Evolutionary conservation across 2,329 filamentous ascomycete species (phyloP), one percentile per base, ranked within the genome.

Genomic region (Colletotrichum destructivum): DNA sequence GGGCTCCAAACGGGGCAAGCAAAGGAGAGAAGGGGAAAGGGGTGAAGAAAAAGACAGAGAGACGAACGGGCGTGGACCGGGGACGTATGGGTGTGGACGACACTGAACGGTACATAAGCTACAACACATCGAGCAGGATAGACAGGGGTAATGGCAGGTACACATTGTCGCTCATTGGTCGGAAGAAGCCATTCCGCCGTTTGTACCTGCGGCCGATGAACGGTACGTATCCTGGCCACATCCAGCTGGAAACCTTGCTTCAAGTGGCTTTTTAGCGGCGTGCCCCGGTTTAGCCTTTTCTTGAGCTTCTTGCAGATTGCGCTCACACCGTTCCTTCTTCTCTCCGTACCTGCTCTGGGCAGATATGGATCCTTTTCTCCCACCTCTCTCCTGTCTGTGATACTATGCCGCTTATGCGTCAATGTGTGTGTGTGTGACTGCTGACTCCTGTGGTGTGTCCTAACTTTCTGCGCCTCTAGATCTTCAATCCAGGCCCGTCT

Each of bases 121-220:
- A 35, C 31, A 2, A 51, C 31, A 38, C 59, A 62, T 18, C 42
- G 46, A 21, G 40, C 16, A 26, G n/a, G 21, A 21, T 44, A 13
- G 31, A 49, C 26, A 55, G 52, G 66, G 65, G 59, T 60, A 54
- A 49, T 31, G 54, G 31, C 69, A 71, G 69, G 69, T 71, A 71
- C 69, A 40, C 54, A 31, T 52, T 40, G 15, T 11, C 38, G 12
- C 31, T 69, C 23, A 71, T 71, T 71, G 54, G 69, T 18, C 21
- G 38, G 13, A 12, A 42, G 59, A 69, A 69, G 69, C 69, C 69
- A 63, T 65, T 57, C 18, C 47, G 63, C 65, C 64, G 69, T 71
- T 67, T 52, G 69, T 63, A 63, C 64, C 65, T 71, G 69, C 59
- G 51, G 57, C 69, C 69, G 65, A 71, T 63, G 57, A 57, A 54